Conservation (phyloP, 257 asterid species). For the Solanum pinnatisectum region DNA sequence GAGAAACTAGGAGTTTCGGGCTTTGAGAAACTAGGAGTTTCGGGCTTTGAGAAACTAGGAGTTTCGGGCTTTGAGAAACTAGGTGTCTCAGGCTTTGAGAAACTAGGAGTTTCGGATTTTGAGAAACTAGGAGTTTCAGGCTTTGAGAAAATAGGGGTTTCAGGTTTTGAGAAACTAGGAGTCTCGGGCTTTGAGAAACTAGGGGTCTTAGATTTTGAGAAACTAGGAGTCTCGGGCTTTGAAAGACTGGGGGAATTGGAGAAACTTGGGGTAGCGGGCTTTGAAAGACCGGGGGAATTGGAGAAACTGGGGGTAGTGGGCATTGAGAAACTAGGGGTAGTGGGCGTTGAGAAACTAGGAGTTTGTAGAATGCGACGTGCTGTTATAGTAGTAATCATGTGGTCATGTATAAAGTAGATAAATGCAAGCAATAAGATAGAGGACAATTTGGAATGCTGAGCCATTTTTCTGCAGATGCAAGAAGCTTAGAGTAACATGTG, state of each 20-base stretch:
- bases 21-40: too few relatives aligned
- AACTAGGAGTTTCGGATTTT: accelerated
- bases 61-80: too few relatives aligned
- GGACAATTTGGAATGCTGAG: neutral
- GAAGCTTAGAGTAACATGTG: neutral
- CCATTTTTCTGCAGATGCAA: neutral
- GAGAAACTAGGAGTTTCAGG: too few relatives aligned
- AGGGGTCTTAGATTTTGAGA: neutral
- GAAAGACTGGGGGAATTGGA: neutral
- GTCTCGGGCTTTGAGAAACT: too few relatives aligned
- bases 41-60: too few relatives aligned
- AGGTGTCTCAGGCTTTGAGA: too few relatives aligned
- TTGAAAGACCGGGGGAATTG: neutral
- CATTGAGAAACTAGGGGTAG: neutral
- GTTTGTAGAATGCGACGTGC: neutral
- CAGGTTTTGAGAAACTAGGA: too few relatives aligned
- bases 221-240: neutral
- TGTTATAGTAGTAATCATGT: neutral
- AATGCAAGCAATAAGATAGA: neutral
- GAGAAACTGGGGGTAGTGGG: neutral
- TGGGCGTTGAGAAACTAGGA: neutral
- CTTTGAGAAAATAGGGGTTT: too few relatives aligned
- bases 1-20: too few relatives aligned
- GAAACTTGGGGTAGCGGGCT: neutral
- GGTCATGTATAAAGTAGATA: neutral